These are phyloP conservation scores for Backusella mclennaniae DNA, from an alignment of 192 early-diverging fungal genomes.

Conservation along the genomic window DNA sequence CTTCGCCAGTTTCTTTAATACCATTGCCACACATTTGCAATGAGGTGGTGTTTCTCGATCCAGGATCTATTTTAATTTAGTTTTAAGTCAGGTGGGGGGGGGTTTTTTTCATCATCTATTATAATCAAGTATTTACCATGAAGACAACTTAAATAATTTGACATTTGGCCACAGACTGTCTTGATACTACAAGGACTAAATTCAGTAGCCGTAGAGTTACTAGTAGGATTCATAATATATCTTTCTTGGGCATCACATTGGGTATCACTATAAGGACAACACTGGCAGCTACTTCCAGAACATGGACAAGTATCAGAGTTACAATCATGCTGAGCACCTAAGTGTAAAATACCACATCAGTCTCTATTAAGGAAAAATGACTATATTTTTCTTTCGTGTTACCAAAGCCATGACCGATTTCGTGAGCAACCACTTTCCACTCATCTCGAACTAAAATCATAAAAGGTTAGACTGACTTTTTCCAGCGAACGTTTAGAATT, in stretches of 20 bases:
- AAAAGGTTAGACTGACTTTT: not conserved
- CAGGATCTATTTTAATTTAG: conserved; percentile 35
- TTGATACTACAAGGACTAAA: conserved; percentile 69
- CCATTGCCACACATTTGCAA: conserved; percentile 95
- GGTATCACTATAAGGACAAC: conserved; percentile 72
- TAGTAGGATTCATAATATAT: conserved; percentile 80
- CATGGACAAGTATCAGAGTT: conserved; percentile 62
- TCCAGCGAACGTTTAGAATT: not conserved
- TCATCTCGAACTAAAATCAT: conserved; percentile 52
- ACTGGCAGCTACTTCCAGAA: conserved; percentile 36
- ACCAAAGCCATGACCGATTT: conserved; percentile 86
- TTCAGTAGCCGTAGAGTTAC: conserved; percentile 55
- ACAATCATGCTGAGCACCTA: conserved; percentile 88
- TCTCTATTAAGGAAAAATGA: no score
- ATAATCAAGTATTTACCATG: conserved; percentile 6
- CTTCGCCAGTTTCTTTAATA: conserved; percentile 83
- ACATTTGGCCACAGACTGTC: conserved; percentile 48
- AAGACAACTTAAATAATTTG: conserved; percentile 30
- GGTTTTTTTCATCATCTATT: not conserved
- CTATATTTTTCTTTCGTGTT: not conserved
- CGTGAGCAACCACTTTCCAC: conserved; percentile 96
- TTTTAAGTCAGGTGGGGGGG: no score
- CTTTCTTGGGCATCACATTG: conserved; percentile 62
- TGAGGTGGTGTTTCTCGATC: conserved; percentile 32
- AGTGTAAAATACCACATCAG: not conserved